These are phyloP conservation scores for Starmerella tilneyi DNA, from an alignment of 805 yeast genomes.

Conservation along the genomic window DNA sequence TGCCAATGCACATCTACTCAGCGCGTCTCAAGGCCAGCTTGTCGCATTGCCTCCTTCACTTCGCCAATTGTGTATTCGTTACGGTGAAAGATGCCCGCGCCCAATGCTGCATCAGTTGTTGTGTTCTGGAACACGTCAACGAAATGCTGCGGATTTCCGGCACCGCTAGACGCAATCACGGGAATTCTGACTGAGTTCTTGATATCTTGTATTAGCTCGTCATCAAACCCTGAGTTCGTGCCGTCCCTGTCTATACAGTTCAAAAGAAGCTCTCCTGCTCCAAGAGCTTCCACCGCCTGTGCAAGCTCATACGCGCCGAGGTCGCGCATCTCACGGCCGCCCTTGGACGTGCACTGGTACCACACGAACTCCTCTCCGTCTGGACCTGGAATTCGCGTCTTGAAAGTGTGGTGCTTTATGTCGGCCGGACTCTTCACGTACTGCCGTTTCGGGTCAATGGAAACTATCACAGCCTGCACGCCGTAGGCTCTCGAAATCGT, in stretches of 20 bases:
- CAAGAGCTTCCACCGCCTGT: constrained; percentile 77
- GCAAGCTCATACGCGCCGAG: constrained; percentile 87
- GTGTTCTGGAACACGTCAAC: constrained; percentile 76
- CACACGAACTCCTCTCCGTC: constrained; percentile 81
- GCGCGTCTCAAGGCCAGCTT: constrained; percentile 38
- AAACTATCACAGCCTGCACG: constrained; percentile 92
- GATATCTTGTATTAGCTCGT: constrained; percentile 70
- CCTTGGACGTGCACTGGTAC: constrained; percentile 92
- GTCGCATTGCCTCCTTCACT: constrained; percentile 59
- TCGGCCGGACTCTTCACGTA: constrained; percentile 56
- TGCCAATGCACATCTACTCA: no score
- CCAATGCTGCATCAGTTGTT: constrained; percentile 88
- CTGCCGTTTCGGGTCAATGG: constrained; percentile 92
- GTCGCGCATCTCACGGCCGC: constrained; percentile 86
- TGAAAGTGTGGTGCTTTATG: constrained; percentile 52
- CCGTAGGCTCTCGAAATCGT: constrained; percentile 88
- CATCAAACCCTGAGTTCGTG: constrained; percentile 84
- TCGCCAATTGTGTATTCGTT: constrained; percentile 81
- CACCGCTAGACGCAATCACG: constrained; percentile 96
- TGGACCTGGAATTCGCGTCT: constrained; percentile 66
- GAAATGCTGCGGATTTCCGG: constrained; percentile 88
- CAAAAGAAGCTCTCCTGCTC: constrained; percentile 90
- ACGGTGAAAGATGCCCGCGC: constrained; percentile 98
- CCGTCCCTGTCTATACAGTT: constrained; percentile 98
- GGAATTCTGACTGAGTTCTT: constrained; percentile 74